Evolutionary conservation across 306 rosid genomes (phyloP), one percentile per base, ranked within the genome.

Genomic region (Cucurbita moschata): DNA sequence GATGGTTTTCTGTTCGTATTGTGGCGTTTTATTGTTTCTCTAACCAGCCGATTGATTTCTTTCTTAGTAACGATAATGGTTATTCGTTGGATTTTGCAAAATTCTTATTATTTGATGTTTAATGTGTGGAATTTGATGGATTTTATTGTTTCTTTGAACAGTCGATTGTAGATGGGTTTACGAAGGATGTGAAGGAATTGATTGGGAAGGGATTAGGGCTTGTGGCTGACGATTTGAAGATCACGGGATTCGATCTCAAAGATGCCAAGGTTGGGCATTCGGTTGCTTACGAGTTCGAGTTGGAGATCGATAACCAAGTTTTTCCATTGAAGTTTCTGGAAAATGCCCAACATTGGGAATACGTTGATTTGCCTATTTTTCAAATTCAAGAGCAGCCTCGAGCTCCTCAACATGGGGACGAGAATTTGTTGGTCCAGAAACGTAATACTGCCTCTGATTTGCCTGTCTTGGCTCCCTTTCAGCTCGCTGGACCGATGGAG

Each of bases 401-500:
- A 16, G 21, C 56, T 61, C 23, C 56, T 61, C 23, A 64, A 73
- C 76, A 71, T 2, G 76, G 76, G 1, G 79, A 79, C 2, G 80
- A 81, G 26, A 82, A 61, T 15, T 87, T 79, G 13, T 62, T 89
- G 83, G 88, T 86, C 11, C 77, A 62, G 81, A 88, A 79, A 64
- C 77, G 77, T 39, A 76, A 46, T 37, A 39, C 73, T n/a, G 85
- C 43, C 0, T 23, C 62, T 6, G 80, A 71, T 51, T 82, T 85
- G 64, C 97, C 96, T 1, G 89, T 90, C 80, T 81, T 94, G 85
- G 88, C 96, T 59, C 98, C 98, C 14, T 94, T 94, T 77, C 92
- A 87, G 82, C 83, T 94, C n/a, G 97, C 95, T 13, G 96, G 98
- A 44, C 98, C 98, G 6, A 89, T 94, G 95, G 98, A 94, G 81